A percentile compares a stretch with the other conserved stretches of the same genome.
Evolutionary conservation across 2,329 filamentous ascomycete genomes (phyloP).

Genomic region (Fusarium foetens): DNA sequence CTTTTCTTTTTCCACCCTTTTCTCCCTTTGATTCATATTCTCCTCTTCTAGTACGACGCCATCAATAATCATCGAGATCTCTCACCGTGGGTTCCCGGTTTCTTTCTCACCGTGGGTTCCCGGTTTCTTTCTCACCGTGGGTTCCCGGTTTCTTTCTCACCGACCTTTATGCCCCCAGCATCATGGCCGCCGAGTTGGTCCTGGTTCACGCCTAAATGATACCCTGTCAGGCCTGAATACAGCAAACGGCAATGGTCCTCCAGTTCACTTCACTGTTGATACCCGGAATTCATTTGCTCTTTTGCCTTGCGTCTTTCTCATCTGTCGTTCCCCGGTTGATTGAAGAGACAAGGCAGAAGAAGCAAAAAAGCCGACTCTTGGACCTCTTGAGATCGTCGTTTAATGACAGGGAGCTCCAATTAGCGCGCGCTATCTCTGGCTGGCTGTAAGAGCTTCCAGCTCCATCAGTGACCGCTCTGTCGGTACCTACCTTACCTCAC

Average conservation of each 20-base stretch:
- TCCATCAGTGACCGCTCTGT: constrained; percentile 34
- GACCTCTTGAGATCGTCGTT: constrained; percentile 25
- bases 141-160: constrained; percentile 15
- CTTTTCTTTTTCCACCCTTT: not conserved
- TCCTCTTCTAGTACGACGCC: constrained; percentile 3
- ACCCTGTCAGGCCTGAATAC: not conserved
- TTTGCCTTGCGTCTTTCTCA: constrained; percentile 15
- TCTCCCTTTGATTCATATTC: not conserved
- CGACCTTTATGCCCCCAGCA: constrained; percentile 5
- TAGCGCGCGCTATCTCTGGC: constrained; percentile 36
- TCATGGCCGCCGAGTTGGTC: not conserved
- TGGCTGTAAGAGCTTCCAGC: constrained; percentile 13
- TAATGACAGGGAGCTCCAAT: constrained; percentile 25
- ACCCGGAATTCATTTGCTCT: constrained; percentile 8
- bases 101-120: constrained; percentile 21
- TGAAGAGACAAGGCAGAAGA: constrained; percentile 5
- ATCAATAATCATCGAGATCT: constrained; percentile 11
- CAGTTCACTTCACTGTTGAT: not conserved
- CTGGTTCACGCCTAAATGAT: constrained; percentile 10
- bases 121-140: not conserved
- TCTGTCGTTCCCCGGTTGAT: constrained; percentile 12
- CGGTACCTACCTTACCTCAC: constrained; percentile 19
- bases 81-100: not conserved
- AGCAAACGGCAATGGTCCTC: not conserved
- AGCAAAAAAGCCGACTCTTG: not conserved